Percentiles rank a stretch among this genome's conserved stretches.
Conservation (phyloP, 805 yeast genomes). For the Candida chauliodis region DNA sequence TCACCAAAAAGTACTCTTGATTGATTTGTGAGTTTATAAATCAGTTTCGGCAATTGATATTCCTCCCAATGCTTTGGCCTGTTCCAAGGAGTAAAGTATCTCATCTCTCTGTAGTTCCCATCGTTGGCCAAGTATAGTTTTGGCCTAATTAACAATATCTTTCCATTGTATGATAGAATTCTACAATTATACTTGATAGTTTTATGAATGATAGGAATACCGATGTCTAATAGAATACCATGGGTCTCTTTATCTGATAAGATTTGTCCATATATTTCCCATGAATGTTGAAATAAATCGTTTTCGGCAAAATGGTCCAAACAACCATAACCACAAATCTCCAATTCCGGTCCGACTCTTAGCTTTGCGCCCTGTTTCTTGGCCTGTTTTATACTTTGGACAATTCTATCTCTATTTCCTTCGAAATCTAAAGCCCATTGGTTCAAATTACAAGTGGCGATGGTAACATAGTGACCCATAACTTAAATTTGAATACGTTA, state of each 20-base stretch:
- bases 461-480: slow-evolving; percentile 85
- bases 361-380: slow-evolving; percentile 71
- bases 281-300: slow-evolving; percentile 83
- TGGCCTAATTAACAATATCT: slow-evolving; percentile 84
- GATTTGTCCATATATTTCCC: slow-evolving; percentile 90
- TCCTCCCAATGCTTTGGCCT: slow-evolving; percentile 73
- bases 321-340: slow-evolving; percentile 92
- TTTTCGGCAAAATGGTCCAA: slow-evolving; percentile 90
- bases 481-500: neutral
- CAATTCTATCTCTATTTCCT: slow-evolving; percentile 89
- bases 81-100: slow-evolving; percentile 94
- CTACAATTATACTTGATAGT: slow-evolving; percentile 91
- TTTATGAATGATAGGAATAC: slow-evolving; percentile 90
- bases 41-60: slow-evolving; percentile 65
- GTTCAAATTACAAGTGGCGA: slow-evolving; percentile 91
- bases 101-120: slow-evolving; percentile 97
- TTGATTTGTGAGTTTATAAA: slow-evolving; percentile 68
- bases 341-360: slow-evolving; percentile 96
- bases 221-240: slow-evolving; percentile 83
- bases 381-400: slow-evolving; percentile 76
- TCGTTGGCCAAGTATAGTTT: slow-evolving; percentile 93
- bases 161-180: slow-evolving; percentile 72
- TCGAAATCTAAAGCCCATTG: slow-evolving; percentile 99
- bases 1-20: slow-evolving; percentile 78
- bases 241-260: slow-evolving; percentile 62